Base-by-base conservation (phyloP, 2,329 filamentous ascomycete genomes). In the Colletotrichum incanum region DNA sequence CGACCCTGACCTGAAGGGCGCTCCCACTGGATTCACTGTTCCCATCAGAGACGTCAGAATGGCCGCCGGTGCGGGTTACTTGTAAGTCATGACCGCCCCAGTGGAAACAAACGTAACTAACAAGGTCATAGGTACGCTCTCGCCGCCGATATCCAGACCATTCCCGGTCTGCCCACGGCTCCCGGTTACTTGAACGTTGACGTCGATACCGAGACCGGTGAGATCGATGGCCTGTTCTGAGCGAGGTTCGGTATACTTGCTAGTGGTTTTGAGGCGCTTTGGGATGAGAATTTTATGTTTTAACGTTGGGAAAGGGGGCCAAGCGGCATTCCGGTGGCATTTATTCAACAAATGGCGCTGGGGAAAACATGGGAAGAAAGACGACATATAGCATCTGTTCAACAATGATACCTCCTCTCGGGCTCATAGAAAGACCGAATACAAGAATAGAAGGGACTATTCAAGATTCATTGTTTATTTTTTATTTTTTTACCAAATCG, bases 81-180 rank as follows among this genome's bases (percentile, higher is more conserved):
- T 98, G 89, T 94, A 84, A 89, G 92, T 86, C 72, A 67, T 49
- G 20, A 20, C 43, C 3, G 31, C 9, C 34, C 72, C 28, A 12
- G 14, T 6, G 26, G 14, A 9, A 55, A 63, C 72, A 62, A 76
- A 79, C 74, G 76, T 5, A 76, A 79, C 75, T 87, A 80, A 87
- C 74, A 62, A 9, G 8, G 43, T 66, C 58, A 55, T 75, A 93
- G 93, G 65, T 98, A 98, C 78, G 96, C 96, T 8, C 89, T 98
- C 73, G 96, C 96, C 65, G 96, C 96, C 18, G 96, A 99, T 80
- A 98, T 99, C 76, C 96, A 98, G 87, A 99, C 96, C 1, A 99
- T 99, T 75, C 96, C 96, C 18, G 96, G 96, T 73, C 86, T 99
- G 75, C 96, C 96, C 12, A 98, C 96, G 11, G 96, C 96, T 26